Base-by-base conservation (phyloP, 352 stramenopile genomes). In the Plasmopara viticola region DNA sequence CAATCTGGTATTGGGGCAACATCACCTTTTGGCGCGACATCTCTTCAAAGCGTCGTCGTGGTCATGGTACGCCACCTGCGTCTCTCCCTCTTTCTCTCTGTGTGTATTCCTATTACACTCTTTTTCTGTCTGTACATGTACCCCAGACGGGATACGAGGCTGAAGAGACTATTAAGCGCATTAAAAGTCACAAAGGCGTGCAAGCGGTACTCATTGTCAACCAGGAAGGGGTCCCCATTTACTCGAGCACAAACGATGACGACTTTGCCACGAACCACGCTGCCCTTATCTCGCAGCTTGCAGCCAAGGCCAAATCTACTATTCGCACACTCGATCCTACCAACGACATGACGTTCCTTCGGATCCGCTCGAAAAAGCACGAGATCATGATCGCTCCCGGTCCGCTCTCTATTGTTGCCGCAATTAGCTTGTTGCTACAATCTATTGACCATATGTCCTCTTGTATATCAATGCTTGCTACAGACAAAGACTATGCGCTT, bases 131-230 rank as follows among this genome's bases (percentile, higher is more conserved):
- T 31, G 4, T 15, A 14, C 20, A 3, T 39, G 25, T 37, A 14
- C 5, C n/a, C 13, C n/a, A 92, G 81, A 73, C 77, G 62, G 74
- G 77, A 50, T 87, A 90, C 67, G 93, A 98, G 64, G 87, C 92
- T n/a, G 86, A 98, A 71, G 90, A 97, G 65, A 98, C 87, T 14
- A 89, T 98, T 55, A 92, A 91, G 64, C 87, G 93, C 56, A 93
- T 98, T 57, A 87, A 92, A 56, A 95, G 84, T 44, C 93, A 98
- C 78, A 95, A 96, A 62, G 90, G 90, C 60, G 90, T 97, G 30
- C 76, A 96, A 58, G 85, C 82, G 12, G 87, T 98, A 38, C 72
- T 97, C 25, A 97, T 98, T 62, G 79, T 97, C 46, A 96, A 96
- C 72, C 76, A 95, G 55, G 86, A 97, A 43, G 90, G 88, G 34